phyloP scores from a whole-genome alignment of 139 green algal genomes.

The Chlorella vulgaris region DNA sequence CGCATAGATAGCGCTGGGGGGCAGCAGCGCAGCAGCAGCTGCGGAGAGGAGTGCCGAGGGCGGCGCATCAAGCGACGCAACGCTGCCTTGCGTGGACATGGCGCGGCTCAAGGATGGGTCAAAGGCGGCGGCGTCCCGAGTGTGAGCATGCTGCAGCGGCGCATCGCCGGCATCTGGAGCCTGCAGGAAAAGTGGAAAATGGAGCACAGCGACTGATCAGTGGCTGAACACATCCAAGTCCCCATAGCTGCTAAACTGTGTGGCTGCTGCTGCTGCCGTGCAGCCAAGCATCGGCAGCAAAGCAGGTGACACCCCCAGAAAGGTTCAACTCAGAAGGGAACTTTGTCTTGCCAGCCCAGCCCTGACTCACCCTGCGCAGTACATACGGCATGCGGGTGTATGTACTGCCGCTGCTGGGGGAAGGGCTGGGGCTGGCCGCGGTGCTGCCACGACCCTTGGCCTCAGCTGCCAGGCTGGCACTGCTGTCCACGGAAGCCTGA shows the following conservation, averaged over 20 bases:
- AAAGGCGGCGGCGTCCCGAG: neutral
- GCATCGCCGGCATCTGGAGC: slow-evolving; percentile 24
- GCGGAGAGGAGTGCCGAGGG: neutral
- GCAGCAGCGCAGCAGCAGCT: slow-evolving; percentile 10
- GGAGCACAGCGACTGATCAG: neutral
- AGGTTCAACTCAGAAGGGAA: too few relatives aligned
- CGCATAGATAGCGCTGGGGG: slow-evolving; percentile 63
- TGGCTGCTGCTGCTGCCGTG: too few relatives aligned
- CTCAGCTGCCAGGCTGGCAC: neutral
- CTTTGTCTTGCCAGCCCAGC: too few relatives aligned
- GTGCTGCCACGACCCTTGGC: neutral
- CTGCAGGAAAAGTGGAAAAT: neutral
- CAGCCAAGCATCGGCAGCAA: too few relatives aligned
- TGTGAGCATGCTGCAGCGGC: neutral
- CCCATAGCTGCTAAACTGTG: too few relatives aligned
- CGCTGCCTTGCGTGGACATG: slow-evolving; percentile 9
- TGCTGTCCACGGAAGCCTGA: neutral
- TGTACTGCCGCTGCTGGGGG: neutral
- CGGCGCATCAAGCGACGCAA: neutral
- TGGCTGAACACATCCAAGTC: too few relatives aligned
- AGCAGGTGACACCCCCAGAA: too few relatives aligned
- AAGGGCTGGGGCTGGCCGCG: slow-evolving; percentile 10
- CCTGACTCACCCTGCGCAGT: slow-evolving; percentile 22
- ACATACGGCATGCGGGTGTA: slow-evolving; percentile 23
- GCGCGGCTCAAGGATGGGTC: too few relatives aligned